phyloP scores from a whole-genome alignment of 805 yeast species.

The Hanseniaspora valbyensis region DNA sequence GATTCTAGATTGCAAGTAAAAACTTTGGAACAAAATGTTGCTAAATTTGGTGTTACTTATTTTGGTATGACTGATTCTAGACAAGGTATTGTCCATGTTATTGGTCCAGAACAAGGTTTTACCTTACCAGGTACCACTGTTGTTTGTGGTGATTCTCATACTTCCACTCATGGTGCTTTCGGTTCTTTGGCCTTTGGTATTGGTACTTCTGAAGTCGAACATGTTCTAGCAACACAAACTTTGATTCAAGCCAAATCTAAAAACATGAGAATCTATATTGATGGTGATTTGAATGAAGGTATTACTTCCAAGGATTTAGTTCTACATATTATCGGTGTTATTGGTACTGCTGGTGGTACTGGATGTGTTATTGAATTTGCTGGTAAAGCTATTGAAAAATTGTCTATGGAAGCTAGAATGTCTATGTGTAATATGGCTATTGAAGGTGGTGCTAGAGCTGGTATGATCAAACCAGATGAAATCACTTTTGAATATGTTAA shows the following conservation, averaged over 20 bases:
- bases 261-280: conserved; percentile 82
- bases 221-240: conserved; percentile 95
- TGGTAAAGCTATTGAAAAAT: conserved; percentile 81
- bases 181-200: conserved; percentile 97
- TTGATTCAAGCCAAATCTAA: conserved; percentile 88
- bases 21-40: conserved; percentile 87
- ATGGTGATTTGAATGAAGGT: conserved; percentile 76
- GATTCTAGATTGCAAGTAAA: conserved; percentile 88
- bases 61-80: conserved; percentile 91
- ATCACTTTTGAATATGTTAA: conserved; percentile 77
- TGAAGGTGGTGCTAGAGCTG: conserved; percentile 99
- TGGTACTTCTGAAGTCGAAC: conserved; percentile 98
- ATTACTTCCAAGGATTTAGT: conserved; percentile 93
- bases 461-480: conserved; percentile 95
- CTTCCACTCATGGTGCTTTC: conserved; percentile 98
- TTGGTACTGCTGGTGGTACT: conserved; percentile 99
- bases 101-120: conserved; percentile 98
- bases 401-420: conserved; percentile 97
- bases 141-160: conserved; percentile 98
- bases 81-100: conserved; percentile 97
- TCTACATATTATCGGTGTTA: conserved; percentile 86
- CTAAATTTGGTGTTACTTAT: conserved; percentile 76
- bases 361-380: conserved; percentile 95
- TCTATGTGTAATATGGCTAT: conserved; percentile 98
- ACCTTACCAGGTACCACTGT: conserved; percentile 97